These are phyloP conservation scores for Neonectria faginata DNA, from an alignment of 2,329 filamentous ascomycete genomes.

Conservation along the genomic window DNA sequence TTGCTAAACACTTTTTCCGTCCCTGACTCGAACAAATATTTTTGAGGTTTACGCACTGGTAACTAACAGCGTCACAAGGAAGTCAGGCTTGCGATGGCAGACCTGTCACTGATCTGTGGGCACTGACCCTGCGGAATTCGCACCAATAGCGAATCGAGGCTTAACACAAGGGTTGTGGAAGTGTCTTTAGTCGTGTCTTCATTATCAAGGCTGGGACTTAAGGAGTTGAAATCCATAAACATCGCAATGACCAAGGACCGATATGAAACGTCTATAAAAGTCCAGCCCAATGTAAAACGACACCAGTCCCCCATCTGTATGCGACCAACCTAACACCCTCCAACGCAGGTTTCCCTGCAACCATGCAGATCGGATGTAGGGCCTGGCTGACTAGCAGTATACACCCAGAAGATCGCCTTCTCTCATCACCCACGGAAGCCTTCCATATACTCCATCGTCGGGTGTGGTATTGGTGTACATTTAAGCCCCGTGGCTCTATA, in stretches of 20 bases:
- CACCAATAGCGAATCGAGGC: background rate
- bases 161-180: background rate
- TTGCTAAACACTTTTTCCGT: background rate
- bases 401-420: conserved; percentile 25
- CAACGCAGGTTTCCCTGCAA: conserved; percentile 22
- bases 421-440: conserved; percentile 25
- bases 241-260: conserved; percentile 33
- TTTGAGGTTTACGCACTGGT: background rate
- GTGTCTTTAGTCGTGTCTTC: background rate
- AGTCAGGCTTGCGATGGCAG: background rate
- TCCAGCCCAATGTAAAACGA: conserved; percentile 31
- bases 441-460: conserved; percentile 26
- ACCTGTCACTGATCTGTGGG: background rate
- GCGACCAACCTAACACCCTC: conserved; percentile 31
- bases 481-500: conserved; percentile 24
- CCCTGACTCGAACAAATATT: background rate
- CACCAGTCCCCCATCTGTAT: conserved; percentile 22
- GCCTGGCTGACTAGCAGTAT: conserved; percentile 16
- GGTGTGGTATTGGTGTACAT: conserved; percentile 36
- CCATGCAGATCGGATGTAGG: conserved; percentile 19
- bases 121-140: background rate
- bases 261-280: conserved; percentile 35
- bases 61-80: background rate
- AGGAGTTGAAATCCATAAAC: conserved; percentile 6
- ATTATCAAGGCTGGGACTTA: background rate